Evolutionary conservation across 2,329 filamentous ascomycete genomes (phyloP).

Genomic region (Xylaria sp.): DNA sequence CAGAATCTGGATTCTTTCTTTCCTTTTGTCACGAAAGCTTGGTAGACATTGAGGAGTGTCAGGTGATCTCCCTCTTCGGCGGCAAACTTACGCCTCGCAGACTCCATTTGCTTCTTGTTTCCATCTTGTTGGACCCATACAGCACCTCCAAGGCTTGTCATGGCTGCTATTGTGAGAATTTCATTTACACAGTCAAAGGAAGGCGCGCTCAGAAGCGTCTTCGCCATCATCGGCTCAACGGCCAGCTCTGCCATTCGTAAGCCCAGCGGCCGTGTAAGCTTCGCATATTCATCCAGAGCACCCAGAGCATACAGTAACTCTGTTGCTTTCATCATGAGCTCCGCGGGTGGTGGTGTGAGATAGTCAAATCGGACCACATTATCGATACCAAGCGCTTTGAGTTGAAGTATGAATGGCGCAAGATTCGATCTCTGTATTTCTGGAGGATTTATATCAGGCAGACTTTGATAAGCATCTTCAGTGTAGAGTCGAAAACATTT

Average conservation of each 20-base stretch:
- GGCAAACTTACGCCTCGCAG: conserved; percentile 81
- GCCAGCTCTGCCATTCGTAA: conserved; percentile 91
- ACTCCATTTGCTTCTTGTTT: conserved; percentile 79
- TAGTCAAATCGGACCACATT: conserved; percentile 94
- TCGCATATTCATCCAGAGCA: conserved; percentile 88
- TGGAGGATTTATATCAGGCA: conserved; percentile 80
- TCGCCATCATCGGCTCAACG: conserved; percentile 95
- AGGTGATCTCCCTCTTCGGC: conserved; percentile 94
- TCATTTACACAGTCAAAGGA: conserved; percentile 83
- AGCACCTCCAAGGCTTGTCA: conserved; percentile 86
- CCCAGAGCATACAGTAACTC: conserved; percentile 89
- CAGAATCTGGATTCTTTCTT: conserved; percentile 88
- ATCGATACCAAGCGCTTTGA: conserved; percentile 95
- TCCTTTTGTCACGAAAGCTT: conserved; percentile 84
- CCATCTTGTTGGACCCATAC: conserved; percentile 85
- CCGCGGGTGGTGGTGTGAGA: conserved; percentile 83
- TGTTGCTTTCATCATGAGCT: conserved; percentile 84
- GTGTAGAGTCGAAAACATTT: conserved; percentile 97
- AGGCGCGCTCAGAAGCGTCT: conserved; percentile 79
- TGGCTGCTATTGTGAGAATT: conserved; percentile 90
- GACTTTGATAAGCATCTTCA: conserved; percentile 71
- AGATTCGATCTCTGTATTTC: conserved; percentile 95
- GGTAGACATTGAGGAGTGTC: conserved; percentile 92
- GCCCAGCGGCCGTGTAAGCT: conserved; percentile 88
- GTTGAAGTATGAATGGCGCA: conserved; percentile 85